These are phyloP conservation scores for Fusarium continuum DNA, from an alignment of 2,329 filamentous ascomycete species.

Conservation along the genomic window DNA sequence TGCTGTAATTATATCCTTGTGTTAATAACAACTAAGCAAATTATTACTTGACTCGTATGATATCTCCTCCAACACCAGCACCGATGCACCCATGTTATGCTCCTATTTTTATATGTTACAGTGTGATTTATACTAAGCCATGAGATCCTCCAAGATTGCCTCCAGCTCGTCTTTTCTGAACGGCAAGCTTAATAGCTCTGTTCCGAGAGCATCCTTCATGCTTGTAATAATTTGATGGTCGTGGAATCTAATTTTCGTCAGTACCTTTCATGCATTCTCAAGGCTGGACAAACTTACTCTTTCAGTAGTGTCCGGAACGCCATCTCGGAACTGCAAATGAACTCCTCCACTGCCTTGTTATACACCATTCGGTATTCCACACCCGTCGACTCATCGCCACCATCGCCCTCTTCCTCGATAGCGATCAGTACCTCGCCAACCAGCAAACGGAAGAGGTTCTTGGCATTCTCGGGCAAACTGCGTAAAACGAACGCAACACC, in stretches of 20 bases:
- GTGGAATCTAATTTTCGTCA: slow-evolving; percentile 72
- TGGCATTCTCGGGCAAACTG: slow-evolving; percentile 90
- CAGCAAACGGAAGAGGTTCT: slow-evolving; percentile 84
- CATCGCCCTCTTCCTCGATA: slow-evolving; percentile 67
- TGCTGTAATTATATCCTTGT: slow-evolving; percentile 26
- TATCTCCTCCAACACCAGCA: slow-evolving; percentile 8
- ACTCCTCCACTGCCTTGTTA: slow-evolving; percentile 94
- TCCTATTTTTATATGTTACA: slow-evolving; percentile 9
- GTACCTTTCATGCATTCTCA: slow-evolving; percentile 36
- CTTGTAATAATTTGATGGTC: slow-evolving; percentile 98
- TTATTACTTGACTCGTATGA: neutral
- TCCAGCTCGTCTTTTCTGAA: slow-evolving; percentile 91
- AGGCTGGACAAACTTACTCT: slow-evolving; percentile 67
- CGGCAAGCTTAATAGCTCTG: slow-evolving; percentile 85
- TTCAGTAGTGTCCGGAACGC: slow-evolving; percentile 93
- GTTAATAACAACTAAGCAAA: slow-evolving; percentile 14
- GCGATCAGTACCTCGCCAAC: slow-evolving; percentile 83
- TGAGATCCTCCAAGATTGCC: slow-evolving; percentile 80
- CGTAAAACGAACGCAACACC: slow-evolving; percentile 91
- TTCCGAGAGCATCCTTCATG: slow-evolving; percentile 83
- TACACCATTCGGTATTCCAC: slow-evolving; percentile 93
- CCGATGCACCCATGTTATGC: slow-evolving; percentile 13
- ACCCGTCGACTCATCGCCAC: slow-evolving; percentile 66
- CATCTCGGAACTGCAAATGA: slow-evolving; percentile 96
- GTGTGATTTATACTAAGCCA: slow-evolving; percentile 39